Conservation (phyloP, 2,329 filamentous ascomycete species). For the Penicillium aurantiogriseum region DNA sequence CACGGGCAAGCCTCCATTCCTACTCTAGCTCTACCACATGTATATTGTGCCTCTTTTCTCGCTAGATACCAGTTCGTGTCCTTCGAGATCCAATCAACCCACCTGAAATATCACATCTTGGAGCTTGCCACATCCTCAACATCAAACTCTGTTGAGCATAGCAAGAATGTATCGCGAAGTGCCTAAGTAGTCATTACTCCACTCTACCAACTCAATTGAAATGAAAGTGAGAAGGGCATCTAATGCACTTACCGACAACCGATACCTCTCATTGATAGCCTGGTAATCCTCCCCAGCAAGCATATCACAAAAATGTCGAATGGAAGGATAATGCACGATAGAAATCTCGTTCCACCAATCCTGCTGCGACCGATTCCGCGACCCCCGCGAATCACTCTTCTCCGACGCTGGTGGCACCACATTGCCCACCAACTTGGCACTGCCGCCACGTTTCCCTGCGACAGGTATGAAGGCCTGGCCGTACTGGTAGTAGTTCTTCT, state of each 20-base stretch:
- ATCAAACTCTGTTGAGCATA: constrained; percentile 55
- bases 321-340: constrained; percentile 63
- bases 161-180: constrained; percentile 53
- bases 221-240: not conserved
- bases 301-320: constrained; percentile 63
- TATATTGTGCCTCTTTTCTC: no score
- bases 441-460: constrained; percentile 54
- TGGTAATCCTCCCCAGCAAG: constrained; percentile 58
- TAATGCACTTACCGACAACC: constrained; percentile 43
- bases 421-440: constrained; percentile 62
- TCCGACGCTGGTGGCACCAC: constrained; percentile 41
- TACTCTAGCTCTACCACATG: no score
- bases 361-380: constrained; percentile 20
- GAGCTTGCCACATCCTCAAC: constrained; percentile 29
- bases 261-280: constrained; percentile 53
- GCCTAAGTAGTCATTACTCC: constrained; percentile 30
- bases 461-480: constrained; percentile 49
- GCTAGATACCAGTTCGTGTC: no score
- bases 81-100: no score
- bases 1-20: no score
- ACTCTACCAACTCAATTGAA: not conserved
- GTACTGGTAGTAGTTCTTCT: constrained; percentile 57
- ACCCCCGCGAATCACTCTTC: constrained; percentile 26
- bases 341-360: constrained; percentile 63
- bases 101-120: constrained; percentile 25